Conservation (phyloP, 164 flowering plant species). For the Magnolia sinica region DNA sequence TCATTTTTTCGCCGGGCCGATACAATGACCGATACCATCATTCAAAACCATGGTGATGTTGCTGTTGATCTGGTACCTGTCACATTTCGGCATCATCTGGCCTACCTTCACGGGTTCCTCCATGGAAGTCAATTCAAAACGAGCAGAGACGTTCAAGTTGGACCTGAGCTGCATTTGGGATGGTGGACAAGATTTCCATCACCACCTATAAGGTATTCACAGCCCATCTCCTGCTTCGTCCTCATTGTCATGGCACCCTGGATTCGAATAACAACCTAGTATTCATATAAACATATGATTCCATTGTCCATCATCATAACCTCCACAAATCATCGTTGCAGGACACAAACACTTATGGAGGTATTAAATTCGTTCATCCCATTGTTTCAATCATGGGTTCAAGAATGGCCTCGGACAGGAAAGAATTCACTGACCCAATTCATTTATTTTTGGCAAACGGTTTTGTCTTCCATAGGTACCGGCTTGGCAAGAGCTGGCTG, state of each 20-base stretch:
- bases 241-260: conserved; percentile 59
- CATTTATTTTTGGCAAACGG: conserved; percentile 27
- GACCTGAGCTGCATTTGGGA: conserved; percentile 67
- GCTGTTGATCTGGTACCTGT: conserved; percentile 14
- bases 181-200: conserved; percentile 24
- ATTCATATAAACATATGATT: conserved; percentile 27
- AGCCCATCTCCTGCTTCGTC: conserved; percentile 69
- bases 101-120: conserved; percentile 56
- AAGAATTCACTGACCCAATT: too few relatives aligned
- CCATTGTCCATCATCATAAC: conserved; percentile 24
- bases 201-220: conserved; percentile 33
- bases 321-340: conserved; percentile 28
- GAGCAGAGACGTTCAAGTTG: conserved; percentile 48
- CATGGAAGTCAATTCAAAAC: conserved; percentile 50
- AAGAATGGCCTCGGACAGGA: conserved; percentile 32
- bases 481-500: conserved; percentile 30
- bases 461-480: conserved; percentile 24
- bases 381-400: conserved; percentile 72
- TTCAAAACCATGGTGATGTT: too few relatives aligned
- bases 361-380: conserved; percentile 38
- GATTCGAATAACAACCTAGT: conserved; percentile 57
- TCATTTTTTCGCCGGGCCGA: too few relatives aligned
- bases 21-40: too few relatives aligned
- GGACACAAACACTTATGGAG: conserved; percentile 27
- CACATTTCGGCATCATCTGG: conserved; percentile 40